Evolutionary conservation across 1,139 yeast species (phyloP), one percentile per base, ranked within the genome.

Genomic region (Nakaseomyces uthaithaninus): DNA sequence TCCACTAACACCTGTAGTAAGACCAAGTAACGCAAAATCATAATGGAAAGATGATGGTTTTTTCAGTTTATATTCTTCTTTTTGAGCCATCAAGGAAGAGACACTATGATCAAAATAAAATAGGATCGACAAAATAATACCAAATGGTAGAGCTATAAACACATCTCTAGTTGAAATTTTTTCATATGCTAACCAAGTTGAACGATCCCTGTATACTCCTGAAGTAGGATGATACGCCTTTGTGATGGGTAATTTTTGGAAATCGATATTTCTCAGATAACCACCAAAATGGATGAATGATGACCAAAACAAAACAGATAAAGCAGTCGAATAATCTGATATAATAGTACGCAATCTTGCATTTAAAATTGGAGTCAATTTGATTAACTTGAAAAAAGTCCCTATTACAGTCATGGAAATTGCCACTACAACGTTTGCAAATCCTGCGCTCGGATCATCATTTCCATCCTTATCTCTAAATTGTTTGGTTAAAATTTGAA

Each of bases 91-190:
- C 42, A 91, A 67, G 0, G 96, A 80, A 2, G 95, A 85, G 12
- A 91, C 94, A 50, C 91, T 91, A 62, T 91, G 98, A 62, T 91
- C 98, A 60, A 89, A 91, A 59, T 85, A 87, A 63, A 91, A 89
- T 41, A 91, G 65, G 40, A 82, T 72, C 0, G 97, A 86, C 37
- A 91, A 65, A 39, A 91, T 69, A 1, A 91, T 65, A 0, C 95
- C 97, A 69, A 91, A 91, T 0, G 98, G 98, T 5, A 91, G 60
- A 0, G 98, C 97, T 33, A 91, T 63, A 57, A 91, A 91, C 0
- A 89, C 79, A 52, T 87, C 78, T 1, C 79, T 77, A 2, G 80
- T 85, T 0, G 75, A 55, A 1, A 91, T 74, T 35, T 71, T 70
- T 30, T 74, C 94, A 75, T 41, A 89, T 75, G 62, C 73, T 48